Percentiles rank a stretch among this genome's conserved stretches.
These are phyloP conservation scores for Sanguinoderma infundibulare DNA, from an alignment of 1,284 basidiomycete genomes.

Conservation along the genomic window DNA sequence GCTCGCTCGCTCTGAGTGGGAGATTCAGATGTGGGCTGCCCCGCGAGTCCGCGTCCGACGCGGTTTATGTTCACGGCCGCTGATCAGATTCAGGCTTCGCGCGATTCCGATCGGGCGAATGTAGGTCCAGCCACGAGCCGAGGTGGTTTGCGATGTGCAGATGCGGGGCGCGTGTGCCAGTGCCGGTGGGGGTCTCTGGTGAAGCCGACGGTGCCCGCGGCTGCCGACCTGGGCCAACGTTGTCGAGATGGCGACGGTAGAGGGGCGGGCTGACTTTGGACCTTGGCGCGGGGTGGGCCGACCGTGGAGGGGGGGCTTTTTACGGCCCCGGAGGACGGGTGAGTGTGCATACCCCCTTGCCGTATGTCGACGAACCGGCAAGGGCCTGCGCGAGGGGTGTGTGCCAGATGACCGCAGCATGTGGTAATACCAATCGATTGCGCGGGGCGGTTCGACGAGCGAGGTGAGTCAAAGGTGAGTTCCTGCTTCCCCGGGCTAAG, in stretches of 20 bases:
- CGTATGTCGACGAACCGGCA: background rate
- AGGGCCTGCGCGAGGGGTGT: conserved; percentile 3
- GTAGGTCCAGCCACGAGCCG: conserved; percentile 27
- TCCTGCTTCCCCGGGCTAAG: background rate
- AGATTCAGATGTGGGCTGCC: conserved; percentile 22
- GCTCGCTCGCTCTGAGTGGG: conserved; percentile 25
- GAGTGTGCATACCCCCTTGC: background rate
- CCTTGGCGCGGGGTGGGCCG: no score
- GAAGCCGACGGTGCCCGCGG: background rate
- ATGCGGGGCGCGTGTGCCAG: background rate
- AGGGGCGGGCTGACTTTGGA: no score
- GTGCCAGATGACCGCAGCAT: conserved; percentile 20
- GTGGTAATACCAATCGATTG: conserved; percentile 18
- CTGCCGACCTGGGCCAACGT: background rate
- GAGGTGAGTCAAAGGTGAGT: no score
- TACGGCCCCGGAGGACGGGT: conserved; percentile 10
- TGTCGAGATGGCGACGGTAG: background rate
- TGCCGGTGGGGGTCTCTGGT: background rate
- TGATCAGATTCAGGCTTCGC: conserved; percentile 14
- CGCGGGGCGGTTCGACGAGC: conserved; percentile 6
- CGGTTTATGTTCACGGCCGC: conserved; percentile 23
- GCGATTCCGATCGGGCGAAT: conserved; percentile 27
- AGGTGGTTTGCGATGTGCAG: conserved; percentile 4
- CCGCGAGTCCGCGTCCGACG: conserved; percentile 9
- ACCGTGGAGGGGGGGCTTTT: conserved; percentile 12